These are phyloP conservation scores for Blakeslea trispora DNA, from an alignment of 371 early-diverging fungal species.

Conservation along the genomic window DNA sequence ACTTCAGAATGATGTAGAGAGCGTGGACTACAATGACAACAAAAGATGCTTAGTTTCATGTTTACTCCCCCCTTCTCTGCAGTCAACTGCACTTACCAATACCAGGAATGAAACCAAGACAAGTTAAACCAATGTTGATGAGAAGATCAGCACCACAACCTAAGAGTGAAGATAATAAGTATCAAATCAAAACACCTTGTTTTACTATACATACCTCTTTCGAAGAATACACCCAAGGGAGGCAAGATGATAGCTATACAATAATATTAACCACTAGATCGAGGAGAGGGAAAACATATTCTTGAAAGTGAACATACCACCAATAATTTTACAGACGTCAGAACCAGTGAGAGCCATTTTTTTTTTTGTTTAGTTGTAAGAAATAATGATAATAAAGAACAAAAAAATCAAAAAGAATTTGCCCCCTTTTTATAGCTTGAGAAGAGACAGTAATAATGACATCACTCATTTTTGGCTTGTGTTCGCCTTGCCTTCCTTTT, in stretches of 20 bases:
- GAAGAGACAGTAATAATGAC: too few relatives aligned
- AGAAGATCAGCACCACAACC: constrained; percentile 66
- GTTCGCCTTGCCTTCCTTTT: too few relatives aligned
- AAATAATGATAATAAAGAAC: too few relatives aligned
- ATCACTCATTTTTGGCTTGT: too few relatives aligned
- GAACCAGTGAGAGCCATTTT: constrained; percentile 32
- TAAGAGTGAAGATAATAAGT: not conserved
- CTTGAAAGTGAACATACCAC: constrained; percentile 21
- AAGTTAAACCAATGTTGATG: constrained; percentile 72
- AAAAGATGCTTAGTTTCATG: not conserved
- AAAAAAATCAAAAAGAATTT: too few relatives aligned
- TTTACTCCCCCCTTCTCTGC: not conserved
- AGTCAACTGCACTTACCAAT: constrained; percentile 29
- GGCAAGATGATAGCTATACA: constrained; percentile 57
- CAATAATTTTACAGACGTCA: constrained; percentile 32
- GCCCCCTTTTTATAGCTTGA: too few relatives aligned
- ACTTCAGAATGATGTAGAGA: constrained; percentile 38
- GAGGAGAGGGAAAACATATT: not conserved
- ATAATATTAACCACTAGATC: not conserved
- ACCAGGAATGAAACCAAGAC: constrained; percentile 77
- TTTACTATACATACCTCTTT: constrained; percentile 35
- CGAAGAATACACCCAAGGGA: constrained; percentile 63
- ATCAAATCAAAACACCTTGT: not conserved
- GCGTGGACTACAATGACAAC: constrained; percentile 25
- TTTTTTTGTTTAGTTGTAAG: too few relatives aligned